Evolutionary conservation across 2,329 filamentous ascomycete genomes (phyloP), one percentile per base, ranked within the genome.

Genomic region (Didymella pomorum): DNA sequence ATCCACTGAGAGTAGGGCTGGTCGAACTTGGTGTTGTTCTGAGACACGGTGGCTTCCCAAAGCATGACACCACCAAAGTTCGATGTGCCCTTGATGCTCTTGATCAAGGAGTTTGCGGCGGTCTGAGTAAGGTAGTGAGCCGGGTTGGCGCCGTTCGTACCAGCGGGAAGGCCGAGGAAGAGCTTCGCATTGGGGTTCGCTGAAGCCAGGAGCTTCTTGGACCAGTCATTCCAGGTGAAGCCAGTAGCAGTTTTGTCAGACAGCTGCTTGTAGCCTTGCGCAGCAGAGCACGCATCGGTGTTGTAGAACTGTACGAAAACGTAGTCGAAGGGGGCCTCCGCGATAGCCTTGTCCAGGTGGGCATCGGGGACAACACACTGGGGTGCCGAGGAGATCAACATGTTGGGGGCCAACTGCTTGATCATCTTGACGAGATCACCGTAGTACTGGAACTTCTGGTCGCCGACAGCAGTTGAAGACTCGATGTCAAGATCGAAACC

Each of bases 11-110:
- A 75, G 71, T 82, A 86, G 20, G 75, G 72, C 45, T 76, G 65
- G n/a, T 71, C 78, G 53, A 80, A 77, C 52, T 80, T 76, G 14
- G 71, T 54, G 66, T 85, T 85, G 51, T 75, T 74, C 12, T 78
- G 71, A n/a, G 80, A 79, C 11, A 77, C 76, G 1, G 81, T 83
- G 5, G 83, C 82, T 51, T 86, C 84, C 83, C 83, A 87, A 5
- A 87, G 70, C 84, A 87, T 87, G 39, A 86, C 76, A 74, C 86
- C 86, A 39, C 84, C 85, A 62, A 87, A 87, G 2, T 71, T 74
- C 21, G 75, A 55, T 21, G 75, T 68, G 16, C 29, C 42, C 42
- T 62, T 45, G 62, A 71, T 70, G 33, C 68, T 68, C 60, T 78
- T 78, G 23, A 86, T 72, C 51, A 87, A 63, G 2, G 68, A 65